Percentiles rank a stretch among this genome's conserved stretches.
These are phyloP conservation scores for Fomes fomentarius DNA, from an alignment of 1,284 basidiomycete genomes.

Conservation along the genomic window DNA sequence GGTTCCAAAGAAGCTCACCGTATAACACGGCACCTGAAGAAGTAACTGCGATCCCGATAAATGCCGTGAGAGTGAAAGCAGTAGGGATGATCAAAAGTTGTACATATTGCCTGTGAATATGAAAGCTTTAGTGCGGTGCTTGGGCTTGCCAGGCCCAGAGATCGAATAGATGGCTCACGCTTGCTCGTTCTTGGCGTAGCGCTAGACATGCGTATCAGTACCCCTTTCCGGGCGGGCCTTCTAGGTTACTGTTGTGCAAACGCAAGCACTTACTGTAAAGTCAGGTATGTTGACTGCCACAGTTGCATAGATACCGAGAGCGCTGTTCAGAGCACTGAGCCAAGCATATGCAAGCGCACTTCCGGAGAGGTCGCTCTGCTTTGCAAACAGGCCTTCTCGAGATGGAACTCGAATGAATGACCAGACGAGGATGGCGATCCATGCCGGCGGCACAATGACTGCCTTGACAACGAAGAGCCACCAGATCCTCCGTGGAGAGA, in stretches of 20 bases:
- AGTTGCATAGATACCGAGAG: constrained; percentile 67
- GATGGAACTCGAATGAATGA: constrained; percentile 67
- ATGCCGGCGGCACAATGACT: constrained; percentile 65
- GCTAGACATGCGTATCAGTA: constrained; percentile 32
- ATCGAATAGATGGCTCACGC: constrained; percentile 42
- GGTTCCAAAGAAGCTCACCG: constrained; percentile 55
- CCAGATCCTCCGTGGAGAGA: constrained; percentile 76
- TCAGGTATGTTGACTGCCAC: constrained; percentile 77
- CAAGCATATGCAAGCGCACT: constrained; percentile 67
- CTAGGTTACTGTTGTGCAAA: no score
- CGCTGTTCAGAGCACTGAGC: constrained; percentile 71
- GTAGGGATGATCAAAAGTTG: constrained; percentile 73
- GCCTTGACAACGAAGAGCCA: constrained; percentile 76
- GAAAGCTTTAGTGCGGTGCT: no score
- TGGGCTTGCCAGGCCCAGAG: no score
- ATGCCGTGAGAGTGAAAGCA: constrained; percentile 61
- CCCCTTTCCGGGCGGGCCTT: neutral
- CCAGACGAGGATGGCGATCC: constrained; percentile 77
- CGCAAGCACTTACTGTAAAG: constrained; percentile 63
- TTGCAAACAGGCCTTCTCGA: constrained; percentile 49
- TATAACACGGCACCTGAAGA: constrained; percentile 66
- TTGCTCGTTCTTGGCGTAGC: constrained; percentile 63
- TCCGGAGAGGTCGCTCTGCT: constrained; percentile 50
- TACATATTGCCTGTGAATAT: constrained; percentile 57
- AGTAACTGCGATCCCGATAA: constrained; percentile 69